phyloP scores from a whole-genome alignment of 305 asterid genomes.

The Plantago coronopus region DNA sequence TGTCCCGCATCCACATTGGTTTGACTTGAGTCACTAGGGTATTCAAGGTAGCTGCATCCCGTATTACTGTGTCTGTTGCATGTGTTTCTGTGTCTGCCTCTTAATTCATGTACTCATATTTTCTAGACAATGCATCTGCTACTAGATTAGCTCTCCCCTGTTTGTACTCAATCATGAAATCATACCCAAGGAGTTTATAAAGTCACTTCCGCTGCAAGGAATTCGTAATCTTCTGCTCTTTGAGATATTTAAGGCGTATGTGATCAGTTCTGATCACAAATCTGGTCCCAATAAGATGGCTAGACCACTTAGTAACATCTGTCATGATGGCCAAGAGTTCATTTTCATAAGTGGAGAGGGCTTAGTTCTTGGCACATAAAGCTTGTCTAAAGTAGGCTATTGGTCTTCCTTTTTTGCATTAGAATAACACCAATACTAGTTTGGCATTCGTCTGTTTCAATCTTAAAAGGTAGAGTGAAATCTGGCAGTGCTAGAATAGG shows the following conservation, averaged over 20 bases:
- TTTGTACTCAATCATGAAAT: no score
- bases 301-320: background rate
- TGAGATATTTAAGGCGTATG: background rate
- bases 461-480: background rate
- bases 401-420: background rate
- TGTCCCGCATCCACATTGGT: background rate
- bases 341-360: background rate
- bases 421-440: background rate
- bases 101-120: no score
- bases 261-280: background rate
- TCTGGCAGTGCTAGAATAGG: background rate
- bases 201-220: background rate
- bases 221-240: background rate
- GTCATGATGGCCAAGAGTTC: background rate
- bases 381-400: background rate
- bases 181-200: background rate
- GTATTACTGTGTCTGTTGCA: no score
- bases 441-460: background rate
- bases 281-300: no score
- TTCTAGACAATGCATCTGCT: background rate
- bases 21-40: background rate
- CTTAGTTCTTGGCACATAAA: background rate
- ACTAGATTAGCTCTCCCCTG: background rate
- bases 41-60: no score
- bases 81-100: background rate